A percentile compares a stretch with the other conserved stretches of the same genome.
Conservation (phyloP, 2,329 filamentous ascomycete genomes). For the Zarea fungicola region DNA sequence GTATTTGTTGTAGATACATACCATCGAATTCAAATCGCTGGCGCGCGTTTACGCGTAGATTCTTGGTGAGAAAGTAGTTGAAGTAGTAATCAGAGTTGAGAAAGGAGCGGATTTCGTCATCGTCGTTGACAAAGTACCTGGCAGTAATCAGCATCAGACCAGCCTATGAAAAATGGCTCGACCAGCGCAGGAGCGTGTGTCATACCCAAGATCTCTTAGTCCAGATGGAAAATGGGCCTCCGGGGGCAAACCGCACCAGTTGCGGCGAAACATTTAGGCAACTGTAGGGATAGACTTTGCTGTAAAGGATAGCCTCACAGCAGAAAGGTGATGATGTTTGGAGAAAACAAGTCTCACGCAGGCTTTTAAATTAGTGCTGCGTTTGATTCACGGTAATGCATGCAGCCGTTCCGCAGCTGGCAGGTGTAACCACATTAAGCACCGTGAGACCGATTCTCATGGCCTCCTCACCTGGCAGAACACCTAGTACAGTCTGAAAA, state of each 20-base stretch:
- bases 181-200: constrained; percentile 21
- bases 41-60: constrained; percentile 70
- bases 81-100: constrained; percentile 64
- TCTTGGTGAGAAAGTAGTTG: constrained; percentile 67
- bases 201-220: constrained; percentile 66
- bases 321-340: neutral
- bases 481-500: neutral
- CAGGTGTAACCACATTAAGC: constrained; percentile 2
- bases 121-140: constrained; percentile 73
- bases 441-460: too few species aligned
- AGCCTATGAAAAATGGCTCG: too few species aligned
- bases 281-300: too few species aligned
- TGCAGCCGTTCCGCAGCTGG: neutral
- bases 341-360: neutral
- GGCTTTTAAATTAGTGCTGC: neutral
- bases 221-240: constrained; percentile 63
- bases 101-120: constrained; percentile 69
- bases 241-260: constrained; percentile 60
- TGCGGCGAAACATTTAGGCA: constrained; percentile 67
- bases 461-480: neutral
- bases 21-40: constrained; percentile 72
- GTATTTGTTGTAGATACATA: too few species aligned
- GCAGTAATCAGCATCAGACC: too few species aligned
- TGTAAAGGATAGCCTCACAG: too few species aligned
- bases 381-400: neutral